These are phyloP conservation scores for Talaromyces trachyspermus DNA, from an alignment of 495 filamentous ascomycete species.

Conservation along the genomic window DNA sequence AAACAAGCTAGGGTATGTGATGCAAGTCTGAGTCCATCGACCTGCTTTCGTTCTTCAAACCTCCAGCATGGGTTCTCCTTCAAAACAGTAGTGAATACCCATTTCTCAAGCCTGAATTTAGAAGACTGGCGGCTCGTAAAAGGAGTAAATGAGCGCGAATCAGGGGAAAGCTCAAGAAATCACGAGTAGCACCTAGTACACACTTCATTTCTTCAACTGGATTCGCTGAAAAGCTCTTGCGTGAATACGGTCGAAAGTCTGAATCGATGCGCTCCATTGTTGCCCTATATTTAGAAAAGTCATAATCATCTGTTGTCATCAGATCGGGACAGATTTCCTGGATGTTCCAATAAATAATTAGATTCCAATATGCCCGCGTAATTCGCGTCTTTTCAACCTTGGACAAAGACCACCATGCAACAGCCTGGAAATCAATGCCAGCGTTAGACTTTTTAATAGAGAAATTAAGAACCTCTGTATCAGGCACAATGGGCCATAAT, in stretches of 20 bases:
- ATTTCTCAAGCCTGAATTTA: slow-evolving; percentile 2
- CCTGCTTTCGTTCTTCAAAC: slow-evolving; percentile 1
- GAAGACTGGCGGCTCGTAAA: slow-evolving; percentile 2
- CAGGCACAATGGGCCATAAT: slow-evolving; percentile 3
- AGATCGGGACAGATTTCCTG: neutral
- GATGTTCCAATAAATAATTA: slow-evolving; percentile 8
- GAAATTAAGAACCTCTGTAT: neutral
- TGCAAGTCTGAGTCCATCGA: neutral
- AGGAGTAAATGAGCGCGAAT: neutral
- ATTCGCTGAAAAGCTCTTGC: neutral
- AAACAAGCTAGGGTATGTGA: neutral
- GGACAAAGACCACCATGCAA: slow-evolving; percentile 5
- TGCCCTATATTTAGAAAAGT: neutral
- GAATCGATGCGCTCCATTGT: neutral
- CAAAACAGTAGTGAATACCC: slow-evolving; percentile 1
- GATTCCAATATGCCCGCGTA: slow-evolving; percentile 6
- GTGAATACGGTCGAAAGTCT: neutral
- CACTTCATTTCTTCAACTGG: slow-evolving; percentile 7
- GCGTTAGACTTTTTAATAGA: slow-evolving; percentile 1
- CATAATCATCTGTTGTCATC: neutral
- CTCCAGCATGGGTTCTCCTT: neutral
- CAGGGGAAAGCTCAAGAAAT: neutral
- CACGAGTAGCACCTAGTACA: slow-evolving; percentile 4
- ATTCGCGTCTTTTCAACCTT: slow-evolving; percentile 3
- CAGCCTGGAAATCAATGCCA: neutral